These are phyloP conservation scores for Ramaria rubella DNA, from an alignment of 768 basidiomycete genomes.

Conservation along the genomic window DNA sequence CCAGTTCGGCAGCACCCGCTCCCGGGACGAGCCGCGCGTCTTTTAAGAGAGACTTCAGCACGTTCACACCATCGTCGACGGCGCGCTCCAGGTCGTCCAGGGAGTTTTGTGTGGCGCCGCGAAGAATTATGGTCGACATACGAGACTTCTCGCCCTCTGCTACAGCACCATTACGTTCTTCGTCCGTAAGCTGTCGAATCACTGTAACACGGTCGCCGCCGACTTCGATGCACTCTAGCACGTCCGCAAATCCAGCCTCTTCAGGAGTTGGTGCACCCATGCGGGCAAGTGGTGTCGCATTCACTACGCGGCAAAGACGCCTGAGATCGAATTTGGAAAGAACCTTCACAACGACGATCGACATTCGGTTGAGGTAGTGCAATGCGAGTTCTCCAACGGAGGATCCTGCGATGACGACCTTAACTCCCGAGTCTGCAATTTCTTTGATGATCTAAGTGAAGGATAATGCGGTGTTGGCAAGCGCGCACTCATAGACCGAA, in stretches of 20 bases:
- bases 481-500: neutral
- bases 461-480: conserved; percentile 6
- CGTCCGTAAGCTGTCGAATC: conserved; percentile 69
- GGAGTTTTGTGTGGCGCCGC: conserved; percentile 91
- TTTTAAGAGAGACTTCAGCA: conserved; percentile 87
- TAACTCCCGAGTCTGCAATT: conserved; percentile 92
- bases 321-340: conserved; percentile 97
- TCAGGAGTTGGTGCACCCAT: conserved; percentile 94
- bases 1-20: conserved; percentile 90
- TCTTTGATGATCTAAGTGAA: conserved; percentile 92
- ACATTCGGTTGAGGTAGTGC: conserved; percentile 91
- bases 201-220: conserved; percentile 98
- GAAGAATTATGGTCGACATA: conserved; percentile 90
- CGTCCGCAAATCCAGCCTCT: conserved; percentile 89
- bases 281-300: conserved; percentile 92
- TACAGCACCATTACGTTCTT: conserved; percentile 44
- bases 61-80: conserved; percentile 94
- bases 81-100: conserved; percentile 95
- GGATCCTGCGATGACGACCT: conserved; percentile 89
- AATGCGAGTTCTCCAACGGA: conserved; percentile 91
- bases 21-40: conserved; percentile 88
- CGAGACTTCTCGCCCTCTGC: conserved; percentile 60
- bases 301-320: conserved; percentile 88
- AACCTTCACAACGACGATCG: conserved; percentile 94
- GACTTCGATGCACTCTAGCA: conserved; percentile 93